Conservation (phyloP, 441 rosid species). For the Syzygium malaccense region DNA sequence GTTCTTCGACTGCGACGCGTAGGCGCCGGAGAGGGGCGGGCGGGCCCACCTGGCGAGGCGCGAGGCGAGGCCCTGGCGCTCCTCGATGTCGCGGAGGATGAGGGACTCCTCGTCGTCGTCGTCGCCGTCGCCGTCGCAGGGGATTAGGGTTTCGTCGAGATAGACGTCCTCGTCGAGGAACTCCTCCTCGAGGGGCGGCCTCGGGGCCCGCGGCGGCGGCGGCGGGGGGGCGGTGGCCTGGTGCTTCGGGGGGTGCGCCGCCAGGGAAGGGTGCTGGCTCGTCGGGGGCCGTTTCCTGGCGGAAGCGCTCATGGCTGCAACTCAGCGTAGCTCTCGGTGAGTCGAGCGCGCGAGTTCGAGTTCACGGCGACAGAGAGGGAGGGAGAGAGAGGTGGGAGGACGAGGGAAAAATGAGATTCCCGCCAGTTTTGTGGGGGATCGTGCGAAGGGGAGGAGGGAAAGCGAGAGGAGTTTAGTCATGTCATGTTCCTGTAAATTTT, state of each 20-base stretch:
- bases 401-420: constrained; percentile 15
- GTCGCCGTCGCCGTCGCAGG: constrained; percentile 49
- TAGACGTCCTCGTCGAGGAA: constrained; percentile 81
- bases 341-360: not conserved
- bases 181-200: constrained; percentile 44
- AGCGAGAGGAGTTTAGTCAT: not conserved
- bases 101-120: constrained; percentile 64
- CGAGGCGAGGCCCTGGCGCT: constrained; percentile 58
- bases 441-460: too few relatives aligned
- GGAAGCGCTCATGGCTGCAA: not conserved
- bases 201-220: not conserved
- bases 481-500: not conserved
- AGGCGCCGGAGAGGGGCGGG: constrained; percentile 51
- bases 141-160: constrained; percentile 63
- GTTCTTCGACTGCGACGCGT: constrained; percentile 44
- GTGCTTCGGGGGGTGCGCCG: constrained; percentile 39
- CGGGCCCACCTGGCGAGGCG: constrained; percentile 74
- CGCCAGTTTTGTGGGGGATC: constrained; percentile 23
- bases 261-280: constrained; percentile 19
- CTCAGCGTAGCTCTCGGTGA: constrained; percentile 31
- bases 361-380: not conserved
- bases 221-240: constrained; percentile 34
- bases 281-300: constrained; percentile 66
- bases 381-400: not conserved
- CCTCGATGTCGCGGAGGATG: constrained; percentile 62